Evolutionary conservation across 352 stramenopile species (phyloP), one percentile per base, ranked within the genome.

Genomic region (Globisporangium mamillatum): DNA sequence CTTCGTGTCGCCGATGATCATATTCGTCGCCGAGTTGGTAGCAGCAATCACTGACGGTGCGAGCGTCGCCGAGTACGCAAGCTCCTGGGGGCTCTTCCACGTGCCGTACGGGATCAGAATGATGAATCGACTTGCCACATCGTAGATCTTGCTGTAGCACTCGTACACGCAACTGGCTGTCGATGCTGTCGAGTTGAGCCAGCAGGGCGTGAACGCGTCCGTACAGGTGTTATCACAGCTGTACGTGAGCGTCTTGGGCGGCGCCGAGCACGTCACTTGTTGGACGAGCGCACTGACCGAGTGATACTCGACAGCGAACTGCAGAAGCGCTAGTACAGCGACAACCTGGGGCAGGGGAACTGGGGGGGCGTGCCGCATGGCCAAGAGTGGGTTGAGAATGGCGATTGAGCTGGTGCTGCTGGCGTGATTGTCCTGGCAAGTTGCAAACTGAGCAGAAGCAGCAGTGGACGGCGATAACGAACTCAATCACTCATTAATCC

Each of bases 221-320:
- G n/a, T 5, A 7, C 53, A 63, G 25, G n/a, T n/a, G 5, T 24
- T 14, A 22, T 53, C 57, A 22, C 32, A 63, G 10, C 20, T 14
- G n/a, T 52, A 63, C 34, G 57, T 34, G 34, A 63, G 57, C 34
- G 57, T 63, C n/a, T 63, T 62, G 12, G 34, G 20, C 1, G 32
- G 56, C n/a, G 56, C 32, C 8, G 32, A 3, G 32, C 56, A 62
- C 20, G 56, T 10, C 20, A 8, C n/a, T 8, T 52, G n/a, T 12
- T 48, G 41, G 0, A 4, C 57, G 6, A 29, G 34, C 0, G 38
- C 57, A n/a, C 6, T 4, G 8, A 6, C 57, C 16, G 16, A 48
- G 41, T 48, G 41, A 1, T 48, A 16, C 2, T 32, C 3, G 27
- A 6, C 27, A 32, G 27, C 1, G 7, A 25, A 9, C 14, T 9